A percentile compares a stretch with the other conserved stretches of the same genome.
phyloP scores from a whole-genome alignment of 768 basidiomycete species.

The Agaricus subrufescens region DNA sequence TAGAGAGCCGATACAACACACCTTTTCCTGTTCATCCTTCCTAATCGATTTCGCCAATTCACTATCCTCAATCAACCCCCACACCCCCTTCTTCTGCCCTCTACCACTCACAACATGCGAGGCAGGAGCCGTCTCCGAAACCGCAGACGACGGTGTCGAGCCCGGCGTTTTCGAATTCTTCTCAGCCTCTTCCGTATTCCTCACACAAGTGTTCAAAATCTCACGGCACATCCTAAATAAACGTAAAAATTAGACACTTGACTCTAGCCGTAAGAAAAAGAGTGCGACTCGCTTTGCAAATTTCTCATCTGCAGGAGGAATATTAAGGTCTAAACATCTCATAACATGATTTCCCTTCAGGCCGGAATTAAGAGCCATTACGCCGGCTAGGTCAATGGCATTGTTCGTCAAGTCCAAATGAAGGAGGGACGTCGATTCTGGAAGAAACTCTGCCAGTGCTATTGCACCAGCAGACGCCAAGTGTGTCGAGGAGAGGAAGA shows the following conservation, averaged over 20 bases:
- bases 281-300: slow-evolving; percentile 54
- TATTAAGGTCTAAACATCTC: slow-evolving; percentile 90
- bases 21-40: slow-evolving; percentile 52
- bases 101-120: slow-evolving; percentile 34
- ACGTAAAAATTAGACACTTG: not conserved
- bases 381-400: slow-evolving; percentile 79
- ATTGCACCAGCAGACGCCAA: slow-evolving; percentile 86
- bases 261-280: slow-evolving; percentile 3
- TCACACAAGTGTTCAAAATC: slow-evolving; percentile 84
- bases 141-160: slow-evolving; percentile 5
- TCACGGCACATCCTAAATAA: slow-evolving; percentile 69
- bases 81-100: slow-evolving; percentile 65
- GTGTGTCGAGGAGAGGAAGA: slow-evolving; percentile 84
- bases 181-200: slow-evolving; percentile 91
- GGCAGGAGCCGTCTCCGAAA: slow-evolving; percentile 7
- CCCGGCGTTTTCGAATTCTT: slow-evolving; percentile 25
- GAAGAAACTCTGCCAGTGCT: slow-evolving; percentile 92
- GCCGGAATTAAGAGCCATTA: slow-evolving; percentile 87
- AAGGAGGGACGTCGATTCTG: slow-evolving; percentile 80
- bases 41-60: slow-evolving; percentile 71
- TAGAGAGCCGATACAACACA: slow-evolving; percentile 14
- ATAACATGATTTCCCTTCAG: slow-evolving; percentile 81
- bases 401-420: slow-evolving; percentile 91
- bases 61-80: slow-evolving; percentile 85
- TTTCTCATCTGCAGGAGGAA: slow-evolving; percentile 80